These are phyloP conservation scores for Tolypocladium capitatum DNA, from an alignment of 2,329 filamentous ascomycete genomes.

Conservation along the genomic window DNA sequence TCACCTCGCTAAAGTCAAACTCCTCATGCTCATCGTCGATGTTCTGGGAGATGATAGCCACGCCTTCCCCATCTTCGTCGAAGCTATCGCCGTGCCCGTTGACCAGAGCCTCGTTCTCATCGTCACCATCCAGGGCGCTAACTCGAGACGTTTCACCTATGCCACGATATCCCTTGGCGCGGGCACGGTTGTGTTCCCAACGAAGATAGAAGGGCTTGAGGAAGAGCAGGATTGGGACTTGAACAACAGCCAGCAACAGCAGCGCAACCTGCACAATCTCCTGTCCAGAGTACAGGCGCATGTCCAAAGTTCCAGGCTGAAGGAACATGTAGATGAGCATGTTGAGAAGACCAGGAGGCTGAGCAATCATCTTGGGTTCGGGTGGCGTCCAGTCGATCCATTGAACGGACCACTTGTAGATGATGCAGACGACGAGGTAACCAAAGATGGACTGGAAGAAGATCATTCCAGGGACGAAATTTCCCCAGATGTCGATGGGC, in stretches of 20 bases:
- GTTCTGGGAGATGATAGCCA: conserved; percentile 81
- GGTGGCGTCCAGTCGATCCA: conserved; percentile 43
- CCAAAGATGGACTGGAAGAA: conserved; percentile 99
- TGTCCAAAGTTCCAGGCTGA: conserved; percentile 60
- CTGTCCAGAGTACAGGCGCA: conserved; percentile 69
- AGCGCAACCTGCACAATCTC: conserved; percentile 61
- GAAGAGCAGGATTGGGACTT: conserved; percentile 85
- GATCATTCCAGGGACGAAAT: conserved; percentile 96
- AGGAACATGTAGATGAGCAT: conserved; percentile 99
- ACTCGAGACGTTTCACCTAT: conserved; percentile 81
- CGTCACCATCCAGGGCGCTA: conserved; percentile 81
- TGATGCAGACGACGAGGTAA: conserved; percentile 82
- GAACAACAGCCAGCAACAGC: conserved; percentile 66
- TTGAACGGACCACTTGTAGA: conserved; percentile 95
- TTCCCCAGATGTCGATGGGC: conserved; percentile 91
- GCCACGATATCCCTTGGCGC: conserved; percentile 80
- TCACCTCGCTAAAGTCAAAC: conserved; percentile 91
- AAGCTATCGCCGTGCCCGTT: conserved; percentile 46
- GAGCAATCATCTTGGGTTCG: conserved; percentile 22
- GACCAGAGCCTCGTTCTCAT: conserved; percentile 45
- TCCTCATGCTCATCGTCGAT: conserved; percentile 81
- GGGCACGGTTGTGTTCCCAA: conserved; percentile 81
- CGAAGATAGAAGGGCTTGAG: conserved; percentile 93
- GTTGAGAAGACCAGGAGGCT: conserved; percentile 82
- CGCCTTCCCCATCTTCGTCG: conserved; percentile 61